These are phyloP conservation scores for Sambucus nigra DNA, from an alignment of 129 eudicot genomes.

Conservation along the genomic window DNA sequence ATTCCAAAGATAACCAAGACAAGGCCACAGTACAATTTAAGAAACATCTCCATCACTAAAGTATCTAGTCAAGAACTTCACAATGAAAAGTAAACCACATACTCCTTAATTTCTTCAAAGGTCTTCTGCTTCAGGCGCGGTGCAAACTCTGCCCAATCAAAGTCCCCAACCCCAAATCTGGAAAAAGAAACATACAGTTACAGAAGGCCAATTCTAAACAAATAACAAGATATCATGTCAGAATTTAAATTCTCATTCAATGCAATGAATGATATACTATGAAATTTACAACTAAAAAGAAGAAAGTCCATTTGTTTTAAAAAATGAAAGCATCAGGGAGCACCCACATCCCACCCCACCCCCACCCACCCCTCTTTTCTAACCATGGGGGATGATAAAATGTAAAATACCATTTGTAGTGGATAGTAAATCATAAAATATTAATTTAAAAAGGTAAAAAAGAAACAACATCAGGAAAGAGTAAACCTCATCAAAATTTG, in stretches of 20 bases:
- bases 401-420: no score
- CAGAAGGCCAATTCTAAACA: background rate
- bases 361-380: no score
- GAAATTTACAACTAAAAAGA: background rate
- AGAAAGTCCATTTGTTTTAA: background rate
- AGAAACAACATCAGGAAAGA: background rate
- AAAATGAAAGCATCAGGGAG: no score
- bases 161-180: slow-evolving; percentile 89
- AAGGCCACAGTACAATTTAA: no score
- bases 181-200: slow-evolving; percentile 1
- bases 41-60: no score
- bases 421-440: no score
- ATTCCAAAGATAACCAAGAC: no score
- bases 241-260: background rate
- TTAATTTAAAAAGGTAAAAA: background rate
- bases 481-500: slow-evolving; percentile 89
- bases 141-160: slow-evolving; percentile 86
- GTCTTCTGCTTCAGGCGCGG: slow-evolving; percentile 88
- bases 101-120: slow-evolving; percentile 64
- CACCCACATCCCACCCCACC: no score
- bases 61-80: no score
- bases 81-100: slow-evolving; percentile 16
- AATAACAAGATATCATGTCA: background rate
- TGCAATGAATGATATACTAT: background rate
- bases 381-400: no score